Percentiles rank a stretch among this genome's conserved stretches.
Evolutionary conservation across 768 basidiomycete species (phyloP).

Genomic region (Mrakia frigida): DNA sequence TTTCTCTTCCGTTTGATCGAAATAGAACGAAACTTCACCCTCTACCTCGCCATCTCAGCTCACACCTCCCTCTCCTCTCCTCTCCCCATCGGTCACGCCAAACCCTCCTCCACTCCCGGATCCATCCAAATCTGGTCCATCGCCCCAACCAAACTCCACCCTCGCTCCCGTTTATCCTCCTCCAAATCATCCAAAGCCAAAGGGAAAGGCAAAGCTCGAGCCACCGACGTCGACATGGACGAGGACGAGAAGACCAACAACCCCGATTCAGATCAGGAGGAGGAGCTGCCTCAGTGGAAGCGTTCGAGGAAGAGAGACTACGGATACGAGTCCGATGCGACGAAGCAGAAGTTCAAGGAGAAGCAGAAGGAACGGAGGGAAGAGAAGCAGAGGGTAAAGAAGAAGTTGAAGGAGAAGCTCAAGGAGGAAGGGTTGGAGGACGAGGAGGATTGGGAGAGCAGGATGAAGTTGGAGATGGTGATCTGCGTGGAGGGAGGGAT

Average conservation of each 20-base stretch:
- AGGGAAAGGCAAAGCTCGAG: conserved; percentile 16
- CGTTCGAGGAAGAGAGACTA: no score
- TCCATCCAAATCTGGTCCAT: conserved; percentile 86
- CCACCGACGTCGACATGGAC: conserved; percentile 1
- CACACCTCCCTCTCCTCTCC: conserved; percentile 62
- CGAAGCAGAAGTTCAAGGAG: not conserved
- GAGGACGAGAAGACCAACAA: not conserved
- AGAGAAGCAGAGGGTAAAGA: conserved; percentile 14
- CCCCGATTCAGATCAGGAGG: no score
- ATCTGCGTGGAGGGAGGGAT: conserved; percentile 77
- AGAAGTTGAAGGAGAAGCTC: conserved; percentile 18
- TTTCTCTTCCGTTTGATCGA: no score
- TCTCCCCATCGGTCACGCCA: conserved; percentile 61
- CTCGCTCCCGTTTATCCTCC: not conserved
- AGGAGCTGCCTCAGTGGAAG: no score
- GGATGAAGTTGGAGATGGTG: conserved; percentile 71
- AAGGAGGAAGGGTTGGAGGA: not conserved
- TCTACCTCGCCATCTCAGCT: conserved; percentile 80
- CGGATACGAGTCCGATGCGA: no score
- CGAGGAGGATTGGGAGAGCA: conserved; percentile 45
- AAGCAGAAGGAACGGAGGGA: not conserved
- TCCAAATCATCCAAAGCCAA: not conserved
- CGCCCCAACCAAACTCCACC: conserved; percentile 31
- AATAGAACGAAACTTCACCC: conserved; percentile 55
- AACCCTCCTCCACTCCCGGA: conserved; percentile 49